Conservation (phyloP, 306 rosid genomes). For the Rubus parviflorus region DNA sequence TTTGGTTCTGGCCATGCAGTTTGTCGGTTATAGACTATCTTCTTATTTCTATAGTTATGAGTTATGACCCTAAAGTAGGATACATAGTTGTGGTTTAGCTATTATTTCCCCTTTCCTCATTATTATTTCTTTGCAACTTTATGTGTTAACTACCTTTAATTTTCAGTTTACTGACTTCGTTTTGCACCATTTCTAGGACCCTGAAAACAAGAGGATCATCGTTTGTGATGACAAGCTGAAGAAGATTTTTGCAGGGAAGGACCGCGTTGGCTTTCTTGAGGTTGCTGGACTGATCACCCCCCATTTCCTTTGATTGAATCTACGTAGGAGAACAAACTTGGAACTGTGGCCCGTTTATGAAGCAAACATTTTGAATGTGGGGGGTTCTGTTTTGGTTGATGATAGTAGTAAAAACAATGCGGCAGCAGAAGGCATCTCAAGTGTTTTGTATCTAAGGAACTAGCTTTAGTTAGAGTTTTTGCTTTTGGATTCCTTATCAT, state of each 20-base stretch:
- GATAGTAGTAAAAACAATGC: slow-evolving; percentile 20
- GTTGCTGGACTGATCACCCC: slow-evolving; percentile 84
- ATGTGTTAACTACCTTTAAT: background rate
- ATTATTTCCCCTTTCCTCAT: background rate
- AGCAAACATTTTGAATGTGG: slow-evolving; percentile 29
- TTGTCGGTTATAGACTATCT: background rate
- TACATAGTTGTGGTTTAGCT: background rate
- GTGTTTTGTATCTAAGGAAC: slow-evolving; percentile 31
- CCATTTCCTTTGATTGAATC: slow-evolving; percentile 60
- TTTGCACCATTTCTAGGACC: slow-evolving; percentile 49
- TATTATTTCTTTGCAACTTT: background rate
- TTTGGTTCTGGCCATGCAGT: background rate
- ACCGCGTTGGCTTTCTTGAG: slow-evolving; percentile 78
- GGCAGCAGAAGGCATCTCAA: slow-evolving; percentile 30
- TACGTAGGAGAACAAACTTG: background rate
- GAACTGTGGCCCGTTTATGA: slow-evolving; percentile 17
- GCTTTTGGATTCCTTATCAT: slow-evolving; percentile 14
- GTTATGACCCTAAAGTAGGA: background rate
- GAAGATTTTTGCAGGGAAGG: slow-evolving; percentile 75
- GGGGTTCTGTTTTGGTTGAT: slow-evolving; percentile 39
- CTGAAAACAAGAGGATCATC: slow-evolving; percentile 72
- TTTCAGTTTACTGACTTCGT: slow-evolving; percentile 17
- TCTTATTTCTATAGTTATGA: background rate
- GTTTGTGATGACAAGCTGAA: slow-evolving; percentile 88
- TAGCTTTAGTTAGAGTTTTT: slow-evolving; percentile 35